Conservation (phyloP, 1,139 yeast genomes). For the Saccharomyces hybrid region DNA sequence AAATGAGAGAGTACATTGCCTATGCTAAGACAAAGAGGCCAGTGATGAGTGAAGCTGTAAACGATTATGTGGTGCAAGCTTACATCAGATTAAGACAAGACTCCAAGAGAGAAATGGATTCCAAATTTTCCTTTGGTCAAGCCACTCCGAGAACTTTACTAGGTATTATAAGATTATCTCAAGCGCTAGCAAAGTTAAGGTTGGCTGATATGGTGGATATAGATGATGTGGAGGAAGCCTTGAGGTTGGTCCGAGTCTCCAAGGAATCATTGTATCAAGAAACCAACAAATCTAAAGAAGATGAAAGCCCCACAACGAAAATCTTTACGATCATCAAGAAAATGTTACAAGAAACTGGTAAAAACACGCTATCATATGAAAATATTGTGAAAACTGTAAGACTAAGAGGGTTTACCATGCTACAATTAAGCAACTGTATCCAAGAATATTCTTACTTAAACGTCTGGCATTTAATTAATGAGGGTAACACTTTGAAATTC, state of each 20-base stretch:
- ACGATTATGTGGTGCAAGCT: slow-evolving; percentile 78
- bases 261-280: slow-evolving; percentile 67
- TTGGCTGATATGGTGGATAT: slow-evolving; percentile 62
- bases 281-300: slow-evolving; percentile 41
- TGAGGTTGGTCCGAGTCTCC: slow-evolving; percentile 77
- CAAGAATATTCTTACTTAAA: slow-evolving; percentile 64
- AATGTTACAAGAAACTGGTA: slow-evolving; percentile 33
- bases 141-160: slow-evolving; percentile 92
- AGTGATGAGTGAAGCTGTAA: slow-evolving; percentile 74
- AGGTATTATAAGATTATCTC: slow-evolving; percentile 87
- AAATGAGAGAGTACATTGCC: slow-evolving; percentile 83
- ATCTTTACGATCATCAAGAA: slow-evolving; percentile 45
- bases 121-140: slow-evolving; percentile 75
- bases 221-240: slow-evolving; percentile 92
- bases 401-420: slow-evolving; percentile 77
- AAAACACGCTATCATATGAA: slow-evolving; percentile 45
- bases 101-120: slow-evolving; percentile 67
- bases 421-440: slow-evolving; percentile 69
- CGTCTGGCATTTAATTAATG: slow-evolving; percentile 70
- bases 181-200: slow-evolving; percentile 86
- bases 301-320: slow-evolving; percentile 50
- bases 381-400: slow-evolving; percentile 61
- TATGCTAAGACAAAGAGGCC: slow-evolving; percentile 84
- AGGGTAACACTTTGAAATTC: slow-evolving; percentile 42
- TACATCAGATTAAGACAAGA: slow-evolving; percentile 92